These are phyloP conservation scores for Euryodendron excelsum DNA, from an alignment of 148 eudicot genomes.

Conservation along the genomic window DNA sequence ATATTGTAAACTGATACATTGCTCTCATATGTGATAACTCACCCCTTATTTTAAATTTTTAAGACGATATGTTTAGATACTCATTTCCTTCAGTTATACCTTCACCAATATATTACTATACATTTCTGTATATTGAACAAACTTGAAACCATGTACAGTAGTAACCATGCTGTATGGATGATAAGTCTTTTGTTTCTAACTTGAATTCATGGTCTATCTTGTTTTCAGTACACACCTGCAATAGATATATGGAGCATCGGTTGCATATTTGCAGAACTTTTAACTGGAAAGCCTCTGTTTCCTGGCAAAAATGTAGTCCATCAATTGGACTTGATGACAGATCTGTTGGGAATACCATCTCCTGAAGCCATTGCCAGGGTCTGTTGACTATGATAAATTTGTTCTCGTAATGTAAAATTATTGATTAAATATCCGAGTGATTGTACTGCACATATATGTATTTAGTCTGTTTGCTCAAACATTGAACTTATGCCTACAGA, in stretches of 20 bases:
- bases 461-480: background rate
- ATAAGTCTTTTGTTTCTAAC: slow-evolving; percentile 2
- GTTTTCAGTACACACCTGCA: slow-evolving; percentile 72
- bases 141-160: background rate
- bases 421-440: background rate
- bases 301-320: slow-evolving; percentile 89
- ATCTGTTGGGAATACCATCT: slow-evolving; percentile 74
- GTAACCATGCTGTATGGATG: background rate
- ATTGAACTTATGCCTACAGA: slow-evolving; percentile 28
- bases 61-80: no score
- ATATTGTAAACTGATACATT: no score
- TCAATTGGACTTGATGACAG: slow-evolving; percentile 79
- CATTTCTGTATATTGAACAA: background rate
- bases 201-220: slow-evolving; percentile 8
- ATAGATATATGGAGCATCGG: slow-evolving; percentile 90
- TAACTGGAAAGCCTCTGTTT: slow-evolving; percentile 76
- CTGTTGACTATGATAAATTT: background rate
- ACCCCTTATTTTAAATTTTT: no score
- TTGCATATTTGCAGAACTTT: slow-evolving; percentile 77
- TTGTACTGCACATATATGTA: slow-evolving; percentile 8
- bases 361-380: slow-evolving; percentile 70
- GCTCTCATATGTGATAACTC: no score
- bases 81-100: no score
- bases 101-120: background rate
- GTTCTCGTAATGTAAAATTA: background rate